Percentiles rank a stretch among this genome's conserved stretches.
phyloP scores from a whole-genome alignment of 352 stramenopile species.

The Phytophthora syringae region DNA sequence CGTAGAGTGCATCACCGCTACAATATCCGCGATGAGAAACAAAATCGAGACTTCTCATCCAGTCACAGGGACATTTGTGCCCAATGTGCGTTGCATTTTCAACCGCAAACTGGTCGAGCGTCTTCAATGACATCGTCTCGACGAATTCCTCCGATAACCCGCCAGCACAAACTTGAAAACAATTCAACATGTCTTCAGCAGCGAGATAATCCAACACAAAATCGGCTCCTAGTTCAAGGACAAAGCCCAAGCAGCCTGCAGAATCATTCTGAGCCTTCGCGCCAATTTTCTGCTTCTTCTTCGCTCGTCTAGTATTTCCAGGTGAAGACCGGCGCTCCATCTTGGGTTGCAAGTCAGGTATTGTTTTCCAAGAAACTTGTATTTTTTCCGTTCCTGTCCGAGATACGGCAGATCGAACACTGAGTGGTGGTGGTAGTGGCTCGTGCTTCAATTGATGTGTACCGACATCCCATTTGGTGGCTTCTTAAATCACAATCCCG shows the following conservation, averaged over 20 bases:
- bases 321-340: conserved; percentile 3
- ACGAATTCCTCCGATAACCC: conserved; percentile 3
- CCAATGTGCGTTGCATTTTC: conserved; percentile 18
- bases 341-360: not conserved
- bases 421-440: too few species aligned
- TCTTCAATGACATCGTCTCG: not conserved
- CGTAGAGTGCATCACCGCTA: not conserved
- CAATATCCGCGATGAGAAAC: not conserved
- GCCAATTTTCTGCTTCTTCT: not conserved
- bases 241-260: not conserved
- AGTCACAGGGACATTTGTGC: conserved; percentile 19
- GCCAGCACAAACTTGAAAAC: not conserved
- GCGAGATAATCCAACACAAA: conserved; percentile 3
- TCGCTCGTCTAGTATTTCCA: not conserved
- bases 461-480: too few species aligned
- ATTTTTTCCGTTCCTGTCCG: too few species aligned
- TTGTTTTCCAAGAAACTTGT: too few species aligned
- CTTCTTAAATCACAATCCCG: too few species aligned
- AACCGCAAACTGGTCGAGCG: conserved; percentile 8
- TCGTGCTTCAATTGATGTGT: too few species aligned
- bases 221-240: conserved; percentile 8
- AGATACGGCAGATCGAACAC: too few species aligned
- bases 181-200: not conserved
- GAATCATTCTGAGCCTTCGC: not conserved
- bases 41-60: conserved; percentile 21